A percentile compares a stretch with the other conserved stretches of the same genome.
phyloP scores from a whole-genome alignment of 257 asterid species.

The Forsythia viridissima region DNA sequence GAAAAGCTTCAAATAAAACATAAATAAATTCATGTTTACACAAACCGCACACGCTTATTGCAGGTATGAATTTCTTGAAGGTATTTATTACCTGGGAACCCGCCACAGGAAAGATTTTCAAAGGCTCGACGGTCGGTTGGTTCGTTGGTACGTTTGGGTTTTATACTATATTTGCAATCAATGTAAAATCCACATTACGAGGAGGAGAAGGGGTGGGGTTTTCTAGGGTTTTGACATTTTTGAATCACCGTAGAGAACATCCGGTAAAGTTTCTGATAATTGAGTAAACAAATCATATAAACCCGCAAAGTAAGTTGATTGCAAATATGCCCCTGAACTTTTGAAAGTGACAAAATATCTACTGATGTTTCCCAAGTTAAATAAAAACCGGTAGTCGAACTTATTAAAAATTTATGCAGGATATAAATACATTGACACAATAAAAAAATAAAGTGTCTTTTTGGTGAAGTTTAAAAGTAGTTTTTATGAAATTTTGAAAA shows the following conservation, averaged over 20 bases:
- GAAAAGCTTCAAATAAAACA: constrained; percentile 47
- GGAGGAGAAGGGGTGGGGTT: constrained; percentile 28
- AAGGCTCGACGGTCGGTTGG: constrained; percentile 21
- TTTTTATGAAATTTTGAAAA: too few species aligned
- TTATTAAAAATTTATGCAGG: too few species aligned
- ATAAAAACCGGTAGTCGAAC: neutral
- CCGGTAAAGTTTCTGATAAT: neutral
- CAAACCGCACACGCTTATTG: neutral
- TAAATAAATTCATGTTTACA: constrained; percentile 11
- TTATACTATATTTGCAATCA: constrained; percentile 13
- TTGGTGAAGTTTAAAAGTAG: too few species aligned
- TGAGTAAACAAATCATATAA: neutral
- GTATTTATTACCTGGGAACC: constrained; percentile 21
- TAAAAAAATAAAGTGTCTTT: too few species aligned
- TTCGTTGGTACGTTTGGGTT: constrained; percentile 13
- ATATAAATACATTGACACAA: too few species aligned
- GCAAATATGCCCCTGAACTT: neutral
- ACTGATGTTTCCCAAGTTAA: neutral
- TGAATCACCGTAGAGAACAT: neutral
- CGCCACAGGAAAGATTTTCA: constrained; percentile 12
- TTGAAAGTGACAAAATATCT: neutral
- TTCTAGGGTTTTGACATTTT: constrained; percentile 51
- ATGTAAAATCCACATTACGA: constrained; percentile 24
- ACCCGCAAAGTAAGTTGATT: neutral
- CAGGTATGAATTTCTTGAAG: neutral